Evolutionary conservation across 169 alveolate species (phyloP).

Genomic region (Theileria parva): DNA sequence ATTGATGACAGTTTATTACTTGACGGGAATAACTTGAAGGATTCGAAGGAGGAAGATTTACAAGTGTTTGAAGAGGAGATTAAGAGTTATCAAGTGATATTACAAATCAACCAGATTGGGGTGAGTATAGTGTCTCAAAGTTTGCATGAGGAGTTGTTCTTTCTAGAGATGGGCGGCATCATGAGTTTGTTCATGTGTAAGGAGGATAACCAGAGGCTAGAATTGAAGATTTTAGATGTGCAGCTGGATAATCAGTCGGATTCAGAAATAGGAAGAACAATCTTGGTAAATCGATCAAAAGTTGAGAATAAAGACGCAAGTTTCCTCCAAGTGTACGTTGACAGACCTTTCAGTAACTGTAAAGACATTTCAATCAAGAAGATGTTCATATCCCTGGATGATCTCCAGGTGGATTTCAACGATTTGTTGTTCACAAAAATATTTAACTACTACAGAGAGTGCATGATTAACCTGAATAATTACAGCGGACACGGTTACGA

Average conservation of each 20-base stretch:
- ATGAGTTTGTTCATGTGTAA: conserved; percentile 73
- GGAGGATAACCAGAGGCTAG: conserved; percentile 80
- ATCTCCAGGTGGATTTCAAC: conserved; percentile 77
- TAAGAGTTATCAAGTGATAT: conserved; percentile 42
- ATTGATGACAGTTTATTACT: neutral
- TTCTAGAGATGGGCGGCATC: conserved; percentile 77
- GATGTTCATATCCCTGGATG: conserved; percentile 76
- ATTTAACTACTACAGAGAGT: conserved; percentile 58
- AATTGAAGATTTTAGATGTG: conserved; percentile 76
- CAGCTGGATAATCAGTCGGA: conserved; percentile 82
- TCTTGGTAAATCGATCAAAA: conserved; percentile 71
- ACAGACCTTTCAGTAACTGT: conserved; percentile 76
- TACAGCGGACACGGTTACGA: conserved; percentile 10
- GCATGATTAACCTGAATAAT: conserved; percentile 45
- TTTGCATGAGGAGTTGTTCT: conserved; percentile 80
- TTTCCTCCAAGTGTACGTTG: conserved; percentile 78
- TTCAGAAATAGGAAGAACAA: conserved; percentile 58
- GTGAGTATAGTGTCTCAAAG: conserved; percentile 78
- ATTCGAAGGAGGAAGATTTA: conserved; percentile 20
- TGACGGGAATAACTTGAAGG: neutral
- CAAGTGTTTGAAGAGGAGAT: conserved; percentile 20
- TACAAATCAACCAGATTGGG: conserved; percentile 77
- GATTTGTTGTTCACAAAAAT: conserved; percentile 52
- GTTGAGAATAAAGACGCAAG: conserved; percentile 35
- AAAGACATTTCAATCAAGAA: conserved; percentile 76